A percentile compares a stretch with the other conserved stretches of the same genome.
phyloP scores from a whole-genome alignment of 352 stramenopile species.

The Phytophthora foliorum region DNA sequence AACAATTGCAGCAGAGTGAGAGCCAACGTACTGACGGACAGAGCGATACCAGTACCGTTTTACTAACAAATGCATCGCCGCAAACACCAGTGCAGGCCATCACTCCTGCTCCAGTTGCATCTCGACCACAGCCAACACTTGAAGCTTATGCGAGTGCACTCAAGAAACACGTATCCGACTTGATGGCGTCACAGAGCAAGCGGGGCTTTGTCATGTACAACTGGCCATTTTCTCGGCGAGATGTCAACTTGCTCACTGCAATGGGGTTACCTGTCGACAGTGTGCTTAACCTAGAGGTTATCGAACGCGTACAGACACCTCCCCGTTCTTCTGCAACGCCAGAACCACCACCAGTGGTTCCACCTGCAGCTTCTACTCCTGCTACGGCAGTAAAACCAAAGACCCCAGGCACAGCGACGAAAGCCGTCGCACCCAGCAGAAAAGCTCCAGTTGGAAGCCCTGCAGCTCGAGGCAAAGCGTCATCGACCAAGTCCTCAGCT shows the following conservation, averaged over 20 bases:
- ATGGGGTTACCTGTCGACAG: slow-evolving; percentile 61
- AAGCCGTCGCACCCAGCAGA: not conserved
- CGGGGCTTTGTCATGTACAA: slow-evolving; percentile 71
- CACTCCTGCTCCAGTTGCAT: not conserved
- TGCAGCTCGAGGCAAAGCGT: slow-evolving; percentile 18
- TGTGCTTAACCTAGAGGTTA: slow-evolving; percentile 61
- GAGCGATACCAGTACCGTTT: slow-evolving; percentile 11
- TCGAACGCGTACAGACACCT: slow-evolving; percentile 4
- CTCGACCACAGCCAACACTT: slow-evolving; percentile 22
- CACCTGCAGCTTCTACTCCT: not conserved
- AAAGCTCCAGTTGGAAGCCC: slow-evolving; percentile 12
- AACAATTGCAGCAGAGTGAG: slow-evolving; percentile 21
- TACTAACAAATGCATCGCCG: not conserved
- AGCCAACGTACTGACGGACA: slow-evolving; percentile 20
- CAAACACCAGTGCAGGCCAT: not conserved
- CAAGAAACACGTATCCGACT: slow-evolving; percentile 19
- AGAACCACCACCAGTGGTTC: not conserved
- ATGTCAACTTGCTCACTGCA: slow-evolving; percentile 59
- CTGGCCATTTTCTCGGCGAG: slow-evolving; percentile 52
- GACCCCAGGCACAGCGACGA: slow-evolving; percentile 3
- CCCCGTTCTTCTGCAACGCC: not conserved
- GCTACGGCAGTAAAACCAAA: slow-evolving; percentile 11
- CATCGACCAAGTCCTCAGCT: slow-evolving; percentile 15
- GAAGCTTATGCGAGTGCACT: slow-evolving; percentile 23
- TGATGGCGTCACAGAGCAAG: slow-evolving; percentile 28